These are phyloP conservation scores for Lasiosphaeria hispida DNA, from an alignment of 495 filamentous ascomycete genomes.

Conservation along the genomic window DNA sequence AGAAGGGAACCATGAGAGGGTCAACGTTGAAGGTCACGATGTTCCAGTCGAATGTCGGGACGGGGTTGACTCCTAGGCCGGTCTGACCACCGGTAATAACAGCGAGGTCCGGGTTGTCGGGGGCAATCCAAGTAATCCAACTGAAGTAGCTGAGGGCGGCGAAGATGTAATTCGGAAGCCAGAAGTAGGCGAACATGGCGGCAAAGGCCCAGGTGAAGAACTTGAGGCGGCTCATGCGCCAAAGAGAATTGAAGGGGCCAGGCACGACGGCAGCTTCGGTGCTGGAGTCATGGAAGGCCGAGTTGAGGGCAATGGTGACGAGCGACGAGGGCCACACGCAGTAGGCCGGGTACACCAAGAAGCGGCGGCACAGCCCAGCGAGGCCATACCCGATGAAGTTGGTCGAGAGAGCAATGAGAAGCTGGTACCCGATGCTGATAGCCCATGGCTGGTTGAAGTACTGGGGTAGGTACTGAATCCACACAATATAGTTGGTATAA, in stretches of 20 bases:
- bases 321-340: slow-evolving; percentile 45
- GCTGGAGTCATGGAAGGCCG: slow-evolving; percentile 40
- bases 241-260: slow-evolving; percentile 36
- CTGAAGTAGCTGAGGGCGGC: slow-evolving; percentile 37
- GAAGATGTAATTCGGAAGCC: slow-evolving; percentile 46
- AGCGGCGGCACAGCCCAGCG: slow-evolving; percentile 53
- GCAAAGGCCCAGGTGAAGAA: slow-evolving; percentile 36
- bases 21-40: slow-evolving; percentile 33
- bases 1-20: slow-evolving; percentile 45
- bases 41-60: slow-evolving; percentile 46
- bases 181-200: slow-evolving; percentile 44
- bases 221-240: slow-evolving; percentile 33
- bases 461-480: slow-evolving; percentile 41
- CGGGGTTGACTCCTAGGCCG: slow-evolving; percentile 40
- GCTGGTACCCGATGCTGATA: slow-evolving; percentile 38
- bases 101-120: slow-evolving; percentile 32
- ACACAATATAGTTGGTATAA: slow-evolving; percentile 45
- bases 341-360: slow-evolving; percentile 52
- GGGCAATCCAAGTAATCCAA: slow-evolving; percentile 46
- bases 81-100: slow-evolving; percentile 31
- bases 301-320: slow-evolving; percentile 46
- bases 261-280: slow-evolving; percentile 24
- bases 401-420: slow-evolving; percentile 43
- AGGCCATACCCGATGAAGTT: slow-evolving; percentile 54
- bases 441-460: slow-evolving; percentile 44